Percentiles rank a stretch among this genome's conserved stretches.
phyloP scores from a whole-genome alignment of 2,329 filamentous ascomycete species.

The Harringtonia aguacate region DNA sequence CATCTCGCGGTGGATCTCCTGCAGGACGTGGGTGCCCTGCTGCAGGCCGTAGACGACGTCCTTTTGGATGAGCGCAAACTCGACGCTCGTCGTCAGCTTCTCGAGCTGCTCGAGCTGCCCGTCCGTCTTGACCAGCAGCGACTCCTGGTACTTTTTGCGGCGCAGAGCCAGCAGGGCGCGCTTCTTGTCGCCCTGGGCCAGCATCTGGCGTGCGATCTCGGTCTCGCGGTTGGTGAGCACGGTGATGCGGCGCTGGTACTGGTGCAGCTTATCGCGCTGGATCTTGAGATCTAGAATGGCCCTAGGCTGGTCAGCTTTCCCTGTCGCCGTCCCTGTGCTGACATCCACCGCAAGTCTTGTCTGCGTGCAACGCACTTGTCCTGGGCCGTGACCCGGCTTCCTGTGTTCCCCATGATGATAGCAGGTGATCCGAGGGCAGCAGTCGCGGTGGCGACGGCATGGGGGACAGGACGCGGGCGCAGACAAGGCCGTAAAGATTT shows the following conservation, averaged over 20 bases:
- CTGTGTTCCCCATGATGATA: conserved; percentile 39
- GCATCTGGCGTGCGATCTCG: conserved; percentile 71
- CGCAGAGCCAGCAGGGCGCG: conserved; percentile 80
- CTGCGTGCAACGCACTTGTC: conserved; percentile 58
- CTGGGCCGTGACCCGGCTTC: conserved; percentile 56
- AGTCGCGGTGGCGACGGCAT: neutral
- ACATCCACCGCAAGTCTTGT: neutral
- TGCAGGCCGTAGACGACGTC: conserved; percentile 88
- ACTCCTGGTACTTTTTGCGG: conserved; percentile 94
- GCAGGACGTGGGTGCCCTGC: conserved; percentile 80
- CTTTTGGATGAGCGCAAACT: conserved; percentile 95
- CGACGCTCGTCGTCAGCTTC: conserved; percentile 75
- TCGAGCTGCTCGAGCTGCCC: conserved; percentile 89
- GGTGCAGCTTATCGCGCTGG: conserved; percentile 92
- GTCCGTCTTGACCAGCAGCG: conserved; percentile 79
- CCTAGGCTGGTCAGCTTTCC: conserved; percentile 35
- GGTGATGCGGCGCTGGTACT: conserved; percentile 86
- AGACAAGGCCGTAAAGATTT: no score
- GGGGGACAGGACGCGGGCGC: neutral
- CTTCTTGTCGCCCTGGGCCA: conserved; percentile 67
- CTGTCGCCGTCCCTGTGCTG: neutral
- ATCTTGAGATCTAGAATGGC: conserved; percentile 96
- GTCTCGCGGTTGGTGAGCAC: conserved; percentile 81
- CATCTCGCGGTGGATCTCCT: conserved; percentile 92
- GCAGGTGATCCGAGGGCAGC: neutral